Percentiles rank a stretch among this genome's conserved stretches.
These are phyloP conservation scores for Arthromyces matolae DNA, from an alignment of 768 basidiomycete genomes.

Conservation along the genomic window DNA sequence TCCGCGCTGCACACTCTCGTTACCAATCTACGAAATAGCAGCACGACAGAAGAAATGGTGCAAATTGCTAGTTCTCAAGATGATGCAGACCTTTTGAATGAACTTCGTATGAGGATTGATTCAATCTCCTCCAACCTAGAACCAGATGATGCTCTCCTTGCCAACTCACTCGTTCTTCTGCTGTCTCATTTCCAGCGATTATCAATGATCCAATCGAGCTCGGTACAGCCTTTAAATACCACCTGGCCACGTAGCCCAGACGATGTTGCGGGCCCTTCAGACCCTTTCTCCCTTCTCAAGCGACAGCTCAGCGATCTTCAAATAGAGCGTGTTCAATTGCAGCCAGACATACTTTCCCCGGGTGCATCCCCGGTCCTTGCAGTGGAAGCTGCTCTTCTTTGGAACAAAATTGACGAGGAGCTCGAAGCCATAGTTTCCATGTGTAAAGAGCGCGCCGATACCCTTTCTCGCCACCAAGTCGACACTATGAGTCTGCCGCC, in stretches of 20 bases:
- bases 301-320: slow-evolving; percentile 69
- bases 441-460: slow-evolving; percentile 57
- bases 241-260: slow-evolving; percentile 9
- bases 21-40: slow-evolving; percentile 53
- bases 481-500: slow-evolving; percentile 39
- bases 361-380: slow-evolving; percentile 43
- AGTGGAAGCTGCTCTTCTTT: slow-evolving; percentile 64
- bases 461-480: slow-evolving; percentile 23
- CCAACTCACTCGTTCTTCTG: slow-evolving; percentile 64
- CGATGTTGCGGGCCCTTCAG: slow-evolving; percentile 20
- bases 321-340: slow-evolving; percentile 47
- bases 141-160: slow-evolving; percentile 56
- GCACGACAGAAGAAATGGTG: slow-evolving; percentile 41
- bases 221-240: slow-evolving; percentile 14
- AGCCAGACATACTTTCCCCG: slow-evolving; percentile 31
- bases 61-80: slow-evolving; percentile 36
- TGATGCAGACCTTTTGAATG: slow-evolving; percentile 53
- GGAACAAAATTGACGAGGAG: slow-evolving; percentile 71
- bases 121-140: slow-evolving; percentile 40
- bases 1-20: slow-evolving; percentile 62
- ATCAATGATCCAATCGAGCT: slow-evolving; percentile 37
- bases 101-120: slow-evolving; percentile 56
- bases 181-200: slow-evolving; percentile 66
- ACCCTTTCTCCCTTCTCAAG: slow-evolving; percentile 58
- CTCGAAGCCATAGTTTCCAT: slow-evolving; percentile 65